Evolutionary conservation across 192 early-diverging fungal genomes (phyloP), one percentile per base, ranked within the genome.

Genomic region (Entophlyctis luteolus): DNA sequence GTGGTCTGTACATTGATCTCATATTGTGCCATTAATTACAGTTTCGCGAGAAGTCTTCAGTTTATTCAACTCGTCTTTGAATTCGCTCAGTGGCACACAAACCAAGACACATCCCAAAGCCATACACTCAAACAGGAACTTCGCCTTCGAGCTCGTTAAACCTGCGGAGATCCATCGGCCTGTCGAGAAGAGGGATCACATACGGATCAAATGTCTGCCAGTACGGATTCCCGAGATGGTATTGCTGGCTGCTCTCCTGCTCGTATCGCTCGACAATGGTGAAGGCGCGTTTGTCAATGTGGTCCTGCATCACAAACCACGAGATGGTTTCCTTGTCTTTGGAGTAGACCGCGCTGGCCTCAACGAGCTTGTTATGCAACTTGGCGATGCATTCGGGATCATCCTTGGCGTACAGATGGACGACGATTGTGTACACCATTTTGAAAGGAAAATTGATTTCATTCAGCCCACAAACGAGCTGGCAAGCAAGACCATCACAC

Each of bases 251-350:
- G 48, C 28, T 34, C 55, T 68, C 67, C 10, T 59, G 55, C 55
- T 68, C 67, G 35, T 68, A 68, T 32, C 67, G 33, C 55, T 68
- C 67, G 8, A 68, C 67, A 28, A 68, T 68, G 1, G 67, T 68
- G 48, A 68, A 68, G 1, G 67, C 67, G 18, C 67, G 67, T 56
- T 46, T 46, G 31, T 68, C 67, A 36, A 68, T 57, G 35, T 68
- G 67, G 67, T 68, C 67, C 55, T 68, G 67, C 67, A 68, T 68
- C 18, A 68, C 67, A 37, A 68, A 68, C 67, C 67, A 68, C 42
- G 55, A 59, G 42, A 68, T 68, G 42, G 67, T 68, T 52, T 68
- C 67, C 38, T 29, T 39, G 67, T 68, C 67, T 53, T 68, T 59
- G 38, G 16, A 22, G 67, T 68, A 68, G 25, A 68, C 67, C 18